phyloP scores from a whole-genome alignment of 306 rosid species.

The Pyrus bretschneideri region DNA sequence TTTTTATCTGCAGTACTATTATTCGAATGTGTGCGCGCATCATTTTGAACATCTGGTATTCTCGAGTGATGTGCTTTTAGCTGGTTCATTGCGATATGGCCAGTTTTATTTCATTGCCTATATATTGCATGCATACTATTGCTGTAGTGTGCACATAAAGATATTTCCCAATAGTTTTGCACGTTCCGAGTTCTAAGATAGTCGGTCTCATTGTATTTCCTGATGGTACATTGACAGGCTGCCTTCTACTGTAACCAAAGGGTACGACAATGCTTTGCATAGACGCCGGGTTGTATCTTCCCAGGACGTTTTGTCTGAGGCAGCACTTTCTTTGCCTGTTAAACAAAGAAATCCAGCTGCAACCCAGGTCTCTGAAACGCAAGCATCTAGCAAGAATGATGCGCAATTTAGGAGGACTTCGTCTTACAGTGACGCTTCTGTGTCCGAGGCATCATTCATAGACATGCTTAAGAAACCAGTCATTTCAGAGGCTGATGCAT shows the following conservation, averaged over 20 bases:
- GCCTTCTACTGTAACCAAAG: conserved; percentile 29
- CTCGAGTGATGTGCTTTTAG: background rate
- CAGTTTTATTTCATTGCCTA: too few species aligned
- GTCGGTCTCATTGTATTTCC: background rate
- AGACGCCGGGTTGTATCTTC: conserved; percentile 46
- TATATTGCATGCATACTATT: background rate
- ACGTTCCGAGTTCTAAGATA: too few species aligned
- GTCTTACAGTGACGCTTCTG: conserved; percentile 47
- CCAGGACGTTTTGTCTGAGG: conserved; percentile 52
- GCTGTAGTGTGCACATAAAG: background rate
- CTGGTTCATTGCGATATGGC: background rate
- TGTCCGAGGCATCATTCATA: conserved; percentile 60
- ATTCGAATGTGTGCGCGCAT: background rate
- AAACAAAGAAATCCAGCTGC: conserved; percentile 36
- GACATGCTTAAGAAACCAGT: conserved; percentile 62
- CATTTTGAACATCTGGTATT: background rate
- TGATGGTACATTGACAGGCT: conserved; percentile 27
- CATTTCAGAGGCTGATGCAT: conserved; percentile 37
- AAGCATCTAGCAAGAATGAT: conserved; percentile 43
- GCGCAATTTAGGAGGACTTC: conserved; percentile 43
- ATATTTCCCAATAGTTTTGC: background rate
- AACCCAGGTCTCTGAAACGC: conserved; percentile 25
- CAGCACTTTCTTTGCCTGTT: conserved; percentile 28
- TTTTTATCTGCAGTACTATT: background rate
- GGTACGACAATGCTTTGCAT: conserved; percentile 40